A percentile compares a stretch with the other conserved stretches of the same genome.
Evolutionary conservation across 2,329 filamentous ascomycete genomes (phyloP).

Genomic region (Nectriaceae sp.): DNA sequence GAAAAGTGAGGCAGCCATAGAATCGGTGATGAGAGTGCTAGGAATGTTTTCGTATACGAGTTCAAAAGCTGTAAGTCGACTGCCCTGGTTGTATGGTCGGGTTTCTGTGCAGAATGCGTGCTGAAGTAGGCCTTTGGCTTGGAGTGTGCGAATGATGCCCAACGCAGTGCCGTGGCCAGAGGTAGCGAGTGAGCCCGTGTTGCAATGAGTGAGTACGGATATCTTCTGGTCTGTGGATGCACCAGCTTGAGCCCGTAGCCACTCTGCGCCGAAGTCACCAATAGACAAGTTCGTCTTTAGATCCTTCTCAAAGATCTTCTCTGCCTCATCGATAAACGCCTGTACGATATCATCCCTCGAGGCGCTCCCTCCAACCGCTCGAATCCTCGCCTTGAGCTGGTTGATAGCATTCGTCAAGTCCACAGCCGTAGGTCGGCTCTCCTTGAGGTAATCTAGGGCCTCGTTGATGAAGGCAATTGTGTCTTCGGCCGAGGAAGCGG

Average conservation of each 20-base stretch:
- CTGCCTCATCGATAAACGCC: constrained; percentile 77
- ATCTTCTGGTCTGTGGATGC: constrained; percentile 52
- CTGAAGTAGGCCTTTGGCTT: constrained; percentile 63
- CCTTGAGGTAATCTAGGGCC: constrained; percentile 83
- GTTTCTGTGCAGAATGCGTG: constrained; percentile 98
- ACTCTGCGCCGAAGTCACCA: constrained; percentile 78
- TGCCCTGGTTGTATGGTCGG: constrained; percentile 96
- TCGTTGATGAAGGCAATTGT: constrained; percentile 72
- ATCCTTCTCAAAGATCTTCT: constrained; percentile 85
- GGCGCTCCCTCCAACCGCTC: constrained; percentile 45
- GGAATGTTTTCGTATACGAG: constrained; percentile 93
- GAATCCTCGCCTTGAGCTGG: constrained; percentile 70
- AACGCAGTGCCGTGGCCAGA: constrained; percentile 97
- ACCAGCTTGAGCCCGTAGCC: constrained; percentile 67
- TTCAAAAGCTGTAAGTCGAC: constrained; percentile 91
- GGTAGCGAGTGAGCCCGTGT: constrained; percentile 94
- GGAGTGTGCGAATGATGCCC: constrained; percentile 86
- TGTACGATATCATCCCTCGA: constrained; percentile 57
- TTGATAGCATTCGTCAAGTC: constrained; percentile 89
- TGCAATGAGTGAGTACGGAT: constrained; percentile 95
- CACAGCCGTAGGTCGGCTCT: constrained; percentile 89
- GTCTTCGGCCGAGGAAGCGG: constrained; percentile 49
- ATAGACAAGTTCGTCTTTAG: constrained; percentile 85
- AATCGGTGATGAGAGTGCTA: constrained; percentile 90
- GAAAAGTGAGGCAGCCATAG: constrained; percentile 91